phyloP scores from a whole-genome alignment of 345 rosid species.

The Syzygium grande region DNA sequence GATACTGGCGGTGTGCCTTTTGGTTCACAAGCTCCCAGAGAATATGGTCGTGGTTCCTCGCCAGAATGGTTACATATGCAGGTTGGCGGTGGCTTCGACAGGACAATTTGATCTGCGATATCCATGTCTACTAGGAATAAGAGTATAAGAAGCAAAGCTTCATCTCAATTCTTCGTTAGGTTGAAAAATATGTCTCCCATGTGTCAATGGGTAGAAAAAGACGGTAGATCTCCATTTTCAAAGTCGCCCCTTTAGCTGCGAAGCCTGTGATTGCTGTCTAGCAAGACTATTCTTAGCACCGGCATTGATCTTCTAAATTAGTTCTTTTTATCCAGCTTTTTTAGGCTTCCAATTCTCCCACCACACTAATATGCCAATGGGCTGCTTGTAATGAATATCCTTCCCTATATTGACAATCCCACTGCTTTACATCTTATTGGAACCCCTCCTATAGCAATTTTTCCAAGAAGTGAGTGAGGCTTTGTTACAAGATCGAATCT shows the following conservation, averaged over 20 bases:
- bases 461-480: neutral
- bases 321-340: neutral
- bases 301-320: neutral
- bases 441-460: neutral
- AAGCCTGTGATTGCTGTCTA: neutral
- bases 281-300: neutral
- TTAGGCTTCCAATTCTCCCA: neutral
- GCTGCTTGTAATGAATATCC: neutral
- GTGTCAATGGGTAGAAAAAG: neutral
- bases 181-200: neutral
- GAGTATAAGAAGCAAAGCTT: constrained; percentile 16
- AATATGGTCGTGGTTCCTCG: constrained; percentile 51
- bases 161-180: neutral
- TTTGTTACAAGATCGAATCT: neutral
- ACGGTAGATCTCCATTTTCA: neutral
- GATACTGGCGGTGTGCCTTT: constrained; percentile 49
- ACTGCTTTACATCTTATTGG: neutral
- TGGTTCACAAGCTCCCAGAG: constrained; percentile 56
- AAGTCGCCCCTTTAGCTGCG: neutral
- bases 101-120: constrained; percentile 25
- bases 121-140: constrained; percentile 13
- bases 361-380: neutral
- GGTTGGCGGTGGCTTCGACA: constrained; percentile 61
- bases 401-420: neutral
- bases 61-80: constrained; percentile 94